Evolutionary conservation across 345 rosid genomes (phyloP).

Genomic region (Eucalyptus polyanthemos): DNA sequence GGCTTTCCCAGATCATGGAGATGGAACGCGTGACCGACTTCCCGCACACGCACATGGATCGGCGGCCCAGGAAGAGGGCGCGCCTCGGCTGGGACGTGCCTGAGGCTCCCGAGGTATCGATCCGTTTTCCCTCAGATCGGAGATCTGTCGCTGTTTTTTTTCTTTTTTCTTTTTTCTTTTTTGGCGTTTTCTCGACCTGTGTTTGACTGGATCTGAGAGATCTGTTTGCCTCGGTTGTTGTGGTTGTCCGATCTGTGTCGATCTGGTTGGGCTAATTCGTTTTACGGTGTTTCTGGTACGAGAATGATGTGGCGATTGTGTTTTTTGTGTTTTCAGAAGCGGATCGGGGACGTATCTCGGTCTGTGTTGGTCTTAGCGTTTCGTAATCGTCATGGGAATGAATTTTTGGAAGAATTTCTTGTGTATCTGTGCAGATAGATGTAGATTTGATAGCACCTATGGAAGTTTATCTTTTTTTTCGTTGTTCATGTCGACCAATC

Average conservation of each 20-base stretch:
- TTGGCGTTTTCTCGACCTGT: not conserved
- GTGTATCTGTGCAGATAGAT: not conserved
- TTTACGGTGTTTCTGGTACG: not conserved
- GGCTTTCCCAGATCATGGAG: constrained; percentile 41
- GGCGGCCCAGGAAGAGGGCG: constrained; percentile 78
- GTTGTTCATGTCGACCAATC: not conserved
- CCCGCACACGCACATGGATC: constrained; percentile 62
- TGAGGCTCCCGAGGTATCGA: constrained; percentile 47
- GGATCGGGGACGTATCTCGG: too few species aligned
- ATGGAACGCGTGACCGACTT: constrained; percentile 71
- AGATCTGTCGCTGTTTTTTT: not conserved
- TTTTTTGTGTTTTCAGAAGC: not conserved
- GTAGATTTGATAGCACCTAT: not conserved
- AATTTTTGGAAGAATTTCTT: not conserved
- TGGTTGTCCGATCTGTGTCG: not conserved
- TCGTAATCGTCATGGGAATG: not conserved
- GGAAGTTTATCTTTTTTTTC: not conserved
- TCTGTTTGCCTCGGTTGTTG: not conserved
- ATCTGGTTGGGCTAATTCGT: not conserved
- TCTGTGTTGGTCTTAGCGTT: not conserved
- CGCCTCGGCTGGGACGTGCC: constrained; percentile 94
- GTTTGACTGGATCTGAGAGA: not conserved
- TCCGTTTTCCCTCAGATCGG: not conserved
- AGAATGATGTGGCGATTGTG: not conserved
- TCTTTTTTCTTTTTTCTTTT: not conserved